Evolutionary conservation across 2,329 filamentous ascomycete species (phyloP).

Genomic region (Sporothrix inflata): DNA sequence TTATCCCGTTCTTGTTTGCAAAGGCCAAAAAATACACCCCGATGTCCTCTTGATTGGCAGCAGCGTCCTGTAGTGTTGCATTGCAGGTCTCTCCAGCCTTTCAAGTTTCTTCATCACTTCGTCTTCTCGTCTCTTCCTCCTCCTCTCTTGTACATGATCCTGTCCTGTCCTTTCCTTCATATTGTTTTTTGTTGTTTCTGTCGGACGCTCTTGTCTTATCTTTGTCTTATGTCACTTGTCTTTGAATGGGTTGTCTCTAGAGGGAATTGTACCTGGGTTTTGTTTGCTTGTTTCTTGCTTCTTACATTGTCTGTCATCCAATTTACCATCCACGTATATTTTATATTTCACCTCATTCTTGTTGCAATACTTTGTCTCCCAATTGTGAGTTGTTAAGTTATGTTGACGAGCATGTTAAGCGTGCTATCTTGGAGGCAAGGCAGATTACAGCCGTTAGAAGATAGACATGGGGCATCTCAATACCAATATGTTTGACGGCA

Average conservation of each 20-base stretch:
- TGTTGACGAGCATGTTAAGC: too few relatives aligned
- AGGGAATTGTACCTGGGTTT: conserved; percentile 16
- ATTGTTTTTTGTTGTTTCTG: background rate
- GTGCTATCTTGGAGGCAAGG: too few relatives aligned
- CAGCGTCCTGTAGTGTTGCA: background rate
- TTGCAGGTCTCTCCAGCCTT: background rate
- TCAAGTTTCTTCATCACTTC: background rate
- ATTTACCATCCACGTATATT: background rate
- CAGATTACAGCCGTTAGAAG: too few relatives aligned
- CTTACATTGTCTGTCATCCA: background rate
- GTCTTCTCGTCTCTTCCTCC: background rate
- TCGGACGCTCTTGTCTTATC: conserved; percentile 17
- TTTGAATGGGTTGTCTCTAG: conserved; percentile 16
- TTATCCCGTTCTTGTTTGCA: background rate
- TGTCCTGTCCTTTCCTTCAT: background rate
- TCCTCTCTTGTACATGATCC: conserved; percentile 16
- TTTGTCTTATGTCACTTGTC: conserved; percentile 8
- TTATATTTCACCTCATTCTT: background rate
- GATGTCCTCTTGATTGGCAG: background rate
- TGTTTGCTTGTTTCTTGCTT: background rate
- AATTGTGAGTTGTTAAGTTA: too few relatives aligned
- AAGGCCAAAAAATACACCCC: conserved; percentile 5
- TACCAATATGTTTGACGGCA: background rate
- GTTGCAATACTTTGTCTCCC: background rate
- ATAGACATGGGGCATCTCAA: background rate